Percentiles rank a stretch among this genome's conserved stretches.
Evolutionary conservation across 2,329 filamentous ascomycete species (phyloP).

Genomic region (Aureobasidium sp.): DNA sequence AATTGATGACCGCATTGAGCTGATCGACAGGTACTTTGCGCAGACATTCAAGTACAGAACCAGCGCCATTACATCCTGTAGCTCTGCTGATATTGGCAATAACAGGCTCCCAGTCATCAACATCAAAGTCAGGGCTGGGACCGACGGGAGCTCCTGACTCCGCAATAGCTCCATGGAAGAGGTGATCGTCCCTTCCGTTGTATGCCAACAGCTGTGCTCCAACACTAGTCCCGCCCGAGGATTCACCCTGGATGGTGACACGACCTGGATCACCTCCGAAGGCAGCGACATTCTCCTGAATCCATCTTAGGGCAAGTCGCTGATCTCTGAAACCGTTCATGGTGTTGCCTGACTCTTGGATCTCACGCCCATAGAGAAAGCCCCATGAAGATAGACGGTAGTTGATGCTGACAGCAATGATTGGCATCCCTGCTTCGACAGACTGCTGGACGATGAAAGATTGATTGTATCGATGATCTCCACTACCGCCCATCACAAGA

Average conservation of each 20-base stretch:
- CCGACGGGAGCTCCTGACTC: constrained; percentile 38
- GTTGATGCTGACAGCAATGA: constrained; percentile 25
- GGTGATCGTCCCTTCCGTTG: constrained; percentile 43
- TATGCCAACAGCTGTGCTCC: constrained; percentile 46
- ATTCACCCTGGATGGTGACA: constrained; percentile 22
- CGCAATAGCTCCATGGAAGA: constrained; percentile 47
- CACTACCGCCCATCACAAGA: constrained; percentile 17
- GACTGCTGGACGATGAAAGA: constrained; percentile 23
- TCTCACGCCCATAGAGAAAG: constrained; percentile 16
- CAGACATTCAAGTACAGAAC: constrained; percentile 29
- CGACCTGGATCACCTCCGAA: constrained; percentile 21
- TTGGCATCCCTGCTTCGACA: constrained; percentile 19
- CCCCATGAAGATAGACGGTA: constrained; percentile 20
- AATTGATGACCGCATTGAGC: constrained; percentile 21
- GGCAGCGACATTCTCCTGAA: constrained; percentile 20
- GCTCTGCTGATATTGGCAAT: constrained; percentile 21
- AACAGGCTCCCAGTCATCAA: constrained; percentile 18
- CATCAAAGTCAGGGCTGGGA: constrained; percentile 13
- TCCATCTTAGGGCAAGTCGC: constrained; percentile 16
- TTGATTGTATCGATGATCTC: constrained; percentile 21
- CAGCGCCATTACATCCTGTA: constrained; percentile 16
- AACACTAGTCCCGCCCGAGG: constrained; percentile 35
- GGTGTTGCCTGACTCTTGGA: constrained; percentile 19
- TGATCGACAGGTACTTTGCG: constrained; percentile 16
- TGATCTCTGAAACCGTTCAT: constrained; percentile 17